Percentiles rank a stretch among this genome's conserved stretches.
phyloP scores from a whole-genome alignment of 2,329 filamentous ascomycete genomes.

The Talaromyces sp. region DNA sequence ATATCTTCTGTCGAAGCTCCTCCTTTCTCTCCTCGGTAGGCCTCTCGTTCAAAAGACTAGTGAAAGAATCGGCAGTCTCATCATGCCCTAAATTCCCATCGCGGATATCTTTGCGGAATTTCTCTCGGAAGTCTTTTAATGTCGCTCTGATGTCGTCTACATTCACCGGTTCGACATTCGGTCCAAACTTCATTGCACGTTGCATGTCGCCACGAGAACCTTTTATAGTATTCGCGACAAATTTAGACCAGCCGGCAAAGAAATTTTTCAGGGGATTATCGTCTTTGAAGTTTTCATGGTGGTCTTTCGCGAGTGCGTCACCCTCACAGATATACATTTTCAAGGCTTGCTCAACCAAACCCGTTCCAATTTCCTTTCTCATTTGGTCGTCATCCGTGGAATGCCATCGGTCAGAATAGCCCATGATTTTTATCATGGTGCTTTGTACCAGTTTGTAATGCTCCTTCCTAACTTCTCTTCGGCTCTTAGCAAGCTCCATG shows the following conservation, averaged over 20 bases:
- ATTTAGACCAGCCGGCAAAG: background rate
- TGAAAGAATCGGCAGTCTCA: no score
- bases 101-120: background rate
- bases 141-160: background rate
- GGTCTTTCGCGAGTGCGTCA: background rate
- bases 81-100: background rate
- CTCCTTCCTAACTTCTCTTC: background rate
- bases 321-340: background rate
- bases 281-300: background rate
- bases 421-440: background rate
- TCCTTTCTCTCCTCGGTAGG: background rate
- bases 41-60: no score
- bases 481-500: background rate
- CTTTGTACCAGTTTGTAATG: background rate
- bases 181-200: no score
- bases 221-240: background rate
- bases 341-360: background rate
- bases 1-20: background rate
- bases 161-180: background rate
- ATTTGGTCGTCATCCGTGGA: background rate
- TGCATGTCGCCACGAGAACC: background rate
- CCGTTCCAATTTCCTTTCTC: background rate
- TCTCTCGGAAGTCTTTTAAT: background rate
- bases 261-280: background rate
- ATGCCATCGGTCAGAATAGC: slow-evolving; percentile 1